Conservation (phyloP, 1,284 basidiomycete species). For the Spongiforma sp. region DNA sequence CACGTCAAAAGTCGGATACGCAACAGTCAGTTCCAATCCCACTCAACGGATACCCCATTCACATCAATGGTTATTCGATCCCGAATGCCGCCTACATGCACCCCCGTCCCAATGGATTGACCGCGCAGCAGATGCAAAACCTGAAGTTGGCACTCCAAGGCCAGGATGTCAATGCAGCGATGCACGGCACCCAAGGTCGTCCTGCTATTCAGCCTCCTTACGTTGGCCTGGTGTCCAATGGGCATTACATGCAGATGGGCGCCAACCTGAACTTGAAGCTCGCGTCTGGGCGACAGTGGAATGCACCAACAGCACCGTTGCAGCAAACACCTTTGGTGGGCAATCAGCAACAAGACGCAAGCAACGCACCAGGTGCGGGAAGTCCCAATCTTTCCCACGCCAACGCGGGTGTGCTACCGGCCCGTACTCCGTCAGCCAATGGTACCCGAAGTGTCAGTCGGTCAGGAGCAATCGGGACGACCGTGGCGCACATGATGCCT, state of each 20-base stretch:
- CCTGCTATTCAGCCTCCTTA: constrained; percentile 38
- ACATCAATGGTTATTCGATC: constrained; percentile 48
- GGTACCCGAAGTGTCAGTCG: constrained; percentile 52
- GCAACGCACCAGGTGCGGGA: constrained; percentile 37
- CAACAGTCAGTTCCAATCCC: constrained; percentile 41
- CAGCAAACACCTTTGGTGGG: constrained; percentile 37
- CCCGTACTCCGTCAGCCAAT: constrained; percentile 60
- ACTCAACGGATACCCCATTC: constrained; percentile 52
- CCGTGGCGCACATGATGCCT: constrained; percentile 41
- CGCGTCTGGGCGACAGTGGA: constrained; percentile 48
- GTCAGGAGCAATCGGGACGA: constrained; percentile 33
- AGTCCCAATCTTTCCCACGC: constrained; percentile 38
- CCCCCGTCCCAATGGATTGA: constrained; percentile 43
- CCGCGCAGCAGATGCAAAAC: constrained; percentile 58
- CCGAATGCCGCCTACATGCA: constrained; percentile 41
- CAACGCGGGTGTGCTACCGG: constrained; percentile 43
- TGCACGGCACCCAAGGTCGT: constrained; percentile 42
- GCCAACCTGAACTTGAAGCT: constrained; percentile 48
- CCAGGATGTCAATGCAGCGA: constrained; percentile 42
- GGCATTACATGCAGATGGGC: constrained; percentile 42
- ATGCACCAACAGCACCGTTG: constrained; percentile 33
- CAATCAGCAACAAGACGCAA: constrained; percentile 34
- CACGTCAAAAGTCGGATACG: constrained; percentile 51
- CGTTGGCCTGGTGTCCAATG: constrained; percentile 39
- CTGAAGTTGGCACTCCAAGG: constrained; percentile 54